Percentiles rank a stretch among this genome's conserved stretches.
These are phyloP conservation scores for Penicillium oxalicum DNA, from an alignment of 2,329 filamentous ascomycete genomes.

Conservation along the genomic window DNA sequence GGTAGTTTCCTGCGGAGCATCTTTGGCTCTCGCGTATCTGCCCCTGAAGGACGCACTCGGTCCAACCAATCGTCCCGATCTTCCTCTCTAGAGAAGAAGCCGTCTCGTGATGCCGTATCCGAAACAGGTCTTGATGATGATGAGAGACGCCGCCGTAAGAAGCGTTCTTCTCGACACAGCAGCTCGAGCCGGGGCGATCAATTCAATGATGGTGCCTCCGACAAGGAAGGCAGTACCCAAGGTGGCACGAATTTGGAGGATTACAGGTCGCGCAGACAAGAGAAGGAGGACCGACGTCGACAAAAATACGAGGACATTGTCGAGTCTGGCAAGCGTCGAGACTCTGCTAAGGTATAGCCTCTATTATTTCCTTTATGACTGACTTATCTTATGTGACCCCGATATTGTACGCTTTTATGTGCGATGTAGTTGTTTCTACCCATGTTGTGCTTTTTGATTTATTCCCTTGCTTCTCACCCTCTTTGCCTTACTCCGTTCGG, in stretches of 20 bases:
- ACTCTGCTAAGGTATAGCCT: slow-evolving; percentile 38
- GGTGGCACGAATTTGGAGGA: slow-evolving; percentile 32
- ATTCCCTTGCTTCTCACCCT: slow-evolving; percentile 8
- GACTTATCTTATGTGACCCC: slow-evolving; percentile 15
- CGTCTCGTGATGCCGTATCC: slow-evolving; percentile 31
- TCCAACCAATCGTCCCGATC: slow-evolving; percentile 13
- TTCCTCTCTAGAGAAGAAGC: slow-evolving; percentile 24
- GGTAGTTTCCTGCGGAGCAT: slow-evolving; percentile 33
- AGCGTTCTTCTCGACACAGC: slow-evolving; percentile 37
- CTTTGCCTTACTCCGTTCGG: slow-evolving; percentile 1
- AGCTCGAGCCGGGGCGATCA: slow-evolving; percentile 41
- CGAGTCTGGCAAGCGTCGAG: slow-evolving; percentile 27
- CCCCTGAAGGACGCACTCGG: slow-evolving; percentile 19
- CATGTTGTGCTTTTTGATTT: slow-evolving; percentile 7
- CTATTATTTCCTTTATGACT: slow-evolving; percentile 24
- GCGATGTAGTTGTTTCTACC: slow-evolving; percentile 23
- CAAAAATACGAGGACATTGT: slow-evolving; percentile 35
- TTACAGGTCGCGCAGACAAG: slow-evolving; percentile 29
- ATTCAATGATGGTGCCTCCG: slow-evolving; percentile 38
- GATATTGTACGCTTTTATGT: slow-evolving; percentile 26
- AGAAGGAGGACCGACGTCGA: slow-evolving; percentile 33
- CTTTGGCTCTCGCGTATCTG: slow-evolving; percentile 34
- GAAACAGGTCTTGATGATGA: slow-evolving; percentile 36
- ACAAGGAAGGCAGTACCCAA: slow-evolving; percentile 42
- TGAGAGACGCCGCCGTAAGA: slow-evolving; percentile 41